Conservation (phyloP, 1,284 basidiomycete species). For the Xerocomus minutiporus region DNA sequence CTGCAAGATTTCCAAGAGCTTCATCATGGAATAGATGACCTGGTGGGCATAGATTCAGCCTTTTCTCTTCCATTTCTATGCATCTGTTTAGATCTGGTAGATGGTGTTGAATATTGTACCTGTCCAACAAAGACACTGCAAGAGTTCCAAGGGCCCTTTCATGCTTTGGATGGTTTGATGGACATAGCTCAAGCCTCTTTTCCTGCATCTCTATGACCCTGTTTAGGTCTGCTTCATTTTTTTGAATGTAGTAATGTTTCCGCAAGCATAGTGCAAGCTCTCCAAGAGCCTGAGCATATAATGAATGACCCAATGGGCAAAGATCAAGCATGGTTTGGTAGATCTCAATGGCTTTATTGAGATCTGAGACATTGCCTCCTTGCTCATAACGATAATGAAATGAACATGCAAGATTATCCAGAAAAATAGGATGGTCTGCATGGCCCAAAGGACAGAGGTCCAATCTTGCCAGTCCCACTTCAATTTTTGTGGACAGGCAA, state of each 20-base stretch:
- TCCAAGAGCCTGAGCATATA: background rate
- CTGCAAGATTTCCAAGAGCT: background rate
- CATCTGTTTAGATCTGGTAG: background rate
- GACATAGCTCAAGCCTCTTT: background rate
- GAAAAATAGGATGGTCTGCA: background rate
- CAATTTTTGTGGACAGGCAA: background rate
- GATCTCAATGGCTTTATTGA: background rate
- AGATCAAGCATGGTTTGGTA: background rate
- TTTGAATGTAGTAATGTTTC: background rate
- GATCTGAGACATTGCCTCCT: background rate
- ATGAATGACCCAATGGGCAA: background rate
- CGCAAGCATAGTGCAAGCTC: background rate
- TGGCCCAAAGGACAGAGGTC: background rate
- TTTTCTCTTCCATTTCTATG: background rate
- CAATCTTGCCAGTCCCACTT: background rate
- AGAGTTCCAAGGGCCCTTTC: background rate
- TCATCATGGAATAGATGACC: background rate
- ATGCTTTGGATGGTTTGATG: background rate
- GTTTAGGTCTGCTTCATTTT: background rate
- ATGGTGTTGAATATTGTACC: background rate
- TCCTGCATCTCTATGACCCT: background rate
- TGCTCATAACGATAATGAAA: background rate
- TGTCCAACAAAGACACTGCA: background rate
- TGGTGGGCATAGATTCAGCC: background rate
- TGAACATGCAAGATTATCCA: background rate